A percentile compares a stretch with the other conserved stretches of the same genome.
Conservation (phyloP, 306 rosid genomes). For the Acacia crassicarpa region DNA sequence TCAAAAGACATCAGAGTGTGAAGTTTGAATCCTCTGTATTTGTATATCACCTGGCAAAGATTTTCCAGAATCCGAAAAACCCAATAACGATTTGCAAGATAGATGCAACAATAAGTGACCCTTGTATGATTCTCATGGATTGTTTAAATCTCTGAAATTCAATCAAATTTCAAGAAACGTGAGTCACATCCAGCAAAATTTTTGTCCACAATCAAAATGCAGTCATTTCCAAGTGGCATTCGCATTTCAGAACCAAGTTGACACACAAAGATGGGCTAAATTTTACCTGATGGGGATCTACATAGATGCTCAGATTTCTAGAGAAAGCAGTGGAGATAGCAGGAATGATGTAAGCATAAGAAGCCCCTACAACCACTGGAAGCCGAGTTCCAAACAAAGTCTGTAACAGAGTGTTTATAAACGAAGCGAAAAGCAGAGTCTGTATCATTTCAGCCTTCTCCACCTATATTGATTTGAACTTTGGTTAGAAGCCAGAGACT, state of each 20-base stretch:
- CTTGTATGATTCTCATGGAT: conserved; percentile 72
- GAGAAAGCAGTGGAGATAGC: conserved; percentile 54
- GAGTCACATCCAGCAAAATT: conserved; percentile 19
- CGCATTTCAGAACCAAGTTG: not conserved
- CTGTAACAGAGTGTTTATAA: conserved; percentile 76
- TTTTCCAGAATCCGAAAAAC: conserved; percentile 80
- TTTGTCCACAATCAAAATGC: conserved; percentile 6
- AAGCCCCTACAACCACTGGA: conserved; percentile 79
- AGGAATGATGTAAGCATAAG: conserved; percentile 73
- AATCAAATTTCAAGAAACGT: conserved; percentile 11
- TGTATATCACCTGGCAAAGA: conserved; percentile 55
- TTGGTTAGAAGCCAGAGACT: not conserved
- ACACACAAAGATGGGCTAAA: not conserved
- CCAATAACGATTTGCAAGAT: conserved; percentile 65
- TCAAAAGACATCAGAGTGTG: not conserved
- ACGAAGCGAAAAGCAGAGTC: conserved; percentile 74
- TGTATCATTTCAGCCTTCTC: conserved; percentile 86
- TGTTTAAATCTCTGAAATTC: conserved; percentile 66
- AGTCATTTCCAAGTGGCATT: conserved; percentile 11
- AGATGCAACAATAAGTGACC: conserved; percentile 76
- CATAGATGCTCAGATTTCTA: conserved; percentile 43
- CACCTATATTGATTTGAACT: conserved; percentile 40
- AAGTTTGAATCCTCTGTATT: not conserved
- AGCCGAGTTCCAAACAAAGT: conserved; percentile 76
- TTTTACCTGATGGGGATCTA: conserved; percentile 63